Evolutionary conservation across 2,329 filamentous ascomycete genomes (phyloP), one percentile per base, ranked within the genome.

Genomic region (Rosellinia necatrix): DNA sequence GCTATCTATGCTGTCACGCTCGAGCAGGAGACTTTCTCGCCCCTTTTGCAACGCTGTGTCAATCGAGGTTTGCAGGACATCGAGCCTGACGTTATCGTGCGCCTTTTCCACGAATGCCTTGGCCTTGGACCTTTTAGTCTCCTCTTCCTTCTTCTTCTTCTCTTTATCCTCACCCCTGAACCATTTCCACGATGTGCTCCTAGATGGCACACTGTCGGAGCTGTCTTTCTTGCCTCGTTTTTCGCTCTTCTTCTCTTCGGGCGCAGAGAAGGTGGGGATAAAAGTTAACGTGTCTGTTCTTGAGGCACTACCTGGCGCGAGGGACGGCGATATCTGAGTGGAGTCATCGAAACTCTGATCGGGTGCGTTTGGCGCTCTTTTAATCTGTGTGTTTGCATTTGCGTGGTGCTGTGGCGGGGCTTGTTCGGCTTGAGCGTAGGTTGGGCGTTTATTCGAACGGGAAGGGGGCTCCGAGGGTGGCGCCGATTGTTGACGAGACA

Each of bases 11-110:
- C 76, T 86, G 21, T 94, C 88, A 15, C 92, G 87, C 66, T 97
- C 92, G 35, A 96, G 73, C 0, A 96, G 82, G 19, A 96, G 74
- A 66, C 91, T 96, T 72, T 97, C 93, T 10, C 93, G 86, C 2
- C 88, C 88, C 63, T 82, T 85, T 25, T 78, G 79, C 1, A 81
- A 77, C 8, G 74, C 77, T 38, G 79, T 83, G 46, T 97, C 93
- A 69, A 96, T 92, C 0, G 92, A 96, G 32, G 85, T 89, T 69
- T 97, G 92, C 19, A 96, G 78, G 19, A 96, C 84, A 66, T 97
- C 93, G 24, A 97, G 79, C 25, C 93, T 85, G 17, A 89, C 88
- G 64, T 87, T 92, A 66, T 96, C 92, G 62, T 92, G 87, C 1
- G 76, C 72, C 64, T 82, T 85, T 62, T 89, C 78, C 1, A 74